Percentiles rank a stretch among this genome's conserved stretches.
These are phyloP conservation scores for Saccharomyces mikatae DNA, from an alignment of 805 yeast genomes.

Conservation along the genomic window DNA sequence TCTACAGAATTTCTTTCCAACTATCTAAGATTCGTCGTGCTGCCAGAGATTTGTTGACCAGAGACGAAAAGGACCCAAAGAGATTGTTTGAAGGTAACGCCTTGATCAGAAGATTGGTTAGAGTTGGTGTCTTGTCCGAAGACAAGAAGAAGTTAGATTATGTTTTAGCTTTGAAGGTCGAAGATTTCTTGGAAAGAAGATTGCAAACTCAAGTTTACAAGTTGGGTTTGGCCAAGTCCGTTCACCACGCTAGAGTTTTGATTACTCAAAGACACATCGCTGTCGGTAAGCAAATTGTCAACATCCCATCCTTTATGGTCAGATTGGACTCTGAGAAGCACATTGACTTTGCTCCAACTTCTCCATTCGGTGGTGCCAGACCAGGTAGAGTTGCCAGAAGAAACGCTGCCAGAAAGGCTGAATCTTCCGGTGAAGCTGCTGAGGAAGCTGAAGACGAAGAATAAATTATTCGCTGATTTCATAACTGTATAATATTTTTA, in stretches of 20 bases:
- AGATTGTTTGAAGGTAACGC: conserved; percentile 99
- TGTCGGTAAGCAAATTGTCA: conserved; percentile 99
- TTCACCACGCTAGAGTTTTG: conserved; percentile 99
- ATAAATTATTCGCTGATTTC: conserved; percentile 37
- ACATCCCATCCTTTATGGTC: conserved; percentile 98
- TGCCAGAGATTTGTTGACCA: conserved; percentile 99
- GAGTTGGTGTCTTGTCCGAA: conserved; percentile 97
- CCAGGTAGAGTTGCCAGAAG: conserved; percentile 99
- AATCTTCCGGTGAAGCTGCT: conserved; percentile 58
- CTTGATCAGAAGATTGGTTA: conserved; percentile 97
- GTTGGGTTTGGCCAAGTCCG: conserved; percentile 97
- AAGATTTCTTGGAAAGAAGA: conserved; percentile 99
- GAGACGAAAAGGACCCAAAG: conserved; percentile 99
- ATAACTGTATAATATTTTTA: conserved; percentile 6
- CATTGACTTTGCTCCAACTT: conserved; percentile 97
- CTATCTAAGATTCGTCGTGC: conserved; percentile 99
- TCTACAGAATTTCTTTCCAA: conserved; percentile 99
- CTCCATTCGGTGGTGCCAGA: conserved; percentile 99
- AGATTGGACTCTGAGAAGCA: conserved; percentile 99
- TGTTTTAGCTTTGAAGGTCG: conserved; percentile 94
- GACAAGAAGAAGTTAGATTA: conserved; percentile 99
- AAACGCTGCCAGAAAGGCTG: conserved; percentile 56
- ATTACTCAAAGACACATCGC: conserved; percentile 99
- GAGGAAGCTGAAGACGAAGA: conserved; percentile 65
- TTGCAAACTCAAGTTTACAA: conserved; percentile 99